Percentiles rank a stretch among this genome's conserved stretches.
These are phyloP conservation scores for Phytopythium mirpurense DNA, from an alignment of 352 stramenopile species.

Conservation along the genomic window DNA sequence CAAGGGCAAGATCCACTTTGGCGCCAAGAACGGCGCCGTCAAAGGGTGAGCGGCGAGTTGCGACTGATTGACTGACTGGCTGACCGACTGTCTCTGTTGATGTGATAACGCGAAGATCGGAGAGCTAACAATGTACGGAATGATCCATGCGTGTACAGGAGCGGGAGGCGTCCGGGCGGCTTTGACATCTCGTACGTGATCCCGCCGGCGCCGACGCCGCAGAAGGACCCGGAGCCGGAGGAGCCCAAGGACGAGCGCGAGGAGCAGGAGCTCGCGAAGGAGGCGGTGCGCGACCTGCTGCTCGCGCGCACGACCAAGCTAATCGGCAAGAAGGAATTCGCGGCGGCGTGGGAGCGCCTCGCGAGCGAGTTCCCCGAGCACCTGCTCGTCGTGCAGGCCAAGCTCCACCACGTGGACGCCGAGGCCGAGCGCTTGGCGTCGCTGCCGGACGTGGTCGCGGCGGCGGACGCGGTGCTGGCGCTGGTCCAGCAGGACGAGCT, in stretches of 20 bases:
- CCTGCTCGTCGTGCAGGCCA: slow-evolving; percentile 53
- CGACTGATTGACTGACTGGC: not conserved
- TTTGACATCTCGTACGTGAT: slow-evolving; percentile 79
- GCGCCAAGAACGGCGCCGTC: slow-evolving; percentile 61
- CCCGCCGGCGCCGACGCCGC: slow-evolving; percentile 38
- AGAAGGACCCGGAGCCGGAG: slow-evolving; percentile 61
- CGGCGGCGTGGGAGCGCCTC: slow-evolving; percentile 43
- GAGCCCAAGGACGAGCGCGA: slow-evolving; percentile 63
- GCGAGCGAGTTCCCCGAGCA: slow-evolving; percentile 49
- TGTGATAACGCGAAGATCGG: too few relatives aligned
- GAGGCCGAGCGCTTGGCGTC: slow-evolving; percentile 42
- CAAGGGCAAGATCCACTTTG: slow-evolving; percentile 64
- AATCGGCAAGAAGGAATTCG: slow-evolving; percentile 59
- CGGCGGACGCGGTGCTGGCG: slow-evolving; percentile 47
- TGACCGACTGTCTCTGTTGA: too few relatives aligned
- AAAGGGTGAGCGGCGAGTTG: slow-evolving; percentile 30
- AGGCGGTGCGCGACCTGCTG: slow-evolving; percentile 72
- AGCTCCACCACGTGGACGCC: slow-evolving; percentile 70
- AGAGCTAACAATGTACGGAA: too few relatives aligned
- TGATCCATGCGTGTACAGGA: slow-evolving; percentile 19
- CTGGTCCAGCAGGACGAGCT: slow-evolving; percentile 64
- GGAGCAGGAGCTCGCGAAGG: slow-evolving; percentile 58
- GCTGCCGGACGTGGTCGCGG: slow-evolving; percentile 43
- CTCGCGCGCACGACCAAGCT: slow-evolving; percentile 64
- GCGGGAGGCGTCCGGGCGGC: slow-evolving; percentile 50